Evolutionary conservation across 1,284 basidiomycete genomes (phyloP).

Genomic region (Ganoderma sp.): DNA sequence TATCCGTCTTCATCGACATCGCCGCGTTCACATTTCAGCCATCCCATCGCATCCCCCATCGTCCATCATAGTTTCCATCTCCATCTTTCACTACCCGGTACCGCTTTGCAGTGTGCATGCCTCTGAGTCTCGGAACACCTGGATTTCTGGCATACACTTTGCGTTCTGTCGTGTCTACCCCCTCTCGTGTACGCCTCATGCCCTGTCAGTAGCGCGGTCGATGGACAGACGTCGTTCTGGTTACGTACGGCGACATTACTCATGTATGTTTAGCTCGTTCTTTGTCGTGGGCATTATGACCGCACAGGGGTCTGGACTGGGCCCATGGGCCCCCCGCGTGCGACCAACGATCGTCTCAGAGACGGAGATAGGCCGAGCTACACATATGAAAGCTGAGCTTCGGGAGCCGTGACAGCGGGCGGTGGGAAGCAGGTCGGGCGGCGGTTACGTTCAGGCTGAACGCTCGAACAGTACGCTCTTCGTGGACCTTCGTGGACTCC

Average conservation of each 20-base stretch:
- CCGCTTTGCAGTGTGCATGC: neutral
- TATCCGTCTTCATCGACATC: neutral
- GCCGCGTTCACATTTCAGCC: neutral
- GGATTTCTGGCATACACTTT: neutral
- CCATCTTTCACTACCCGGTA: neutral
- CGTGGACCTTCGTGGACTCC: neutral
- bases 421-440: neutral
- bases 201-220: conserved; percentile 12
- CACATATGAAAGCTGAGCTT: neutral
- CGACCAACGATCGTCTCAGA: neutral
- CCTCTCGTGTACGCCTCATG: conserved; percentile 4
- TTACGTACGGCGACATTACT: conserved; percentile 15
- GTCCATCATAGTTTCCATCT: neutral
- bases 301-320: neutral
- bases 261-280: conserved; percentile 22
- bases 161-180: neutral
- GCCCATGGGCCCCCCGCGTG: neutral
- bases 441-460: neutral
- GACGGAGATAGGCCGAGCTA: conserved; percentile 1
- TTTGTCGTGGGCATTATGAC: neutral
- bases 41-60: neutral
- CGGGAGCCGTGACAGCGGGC: neutral
- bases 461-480: neutral
- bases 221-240: conserved; percentile 22
- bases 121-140: neutral